Base-by-base conservation (phyloP, 352 stramenopile species). In the Globisporangium lucens region DNA sequence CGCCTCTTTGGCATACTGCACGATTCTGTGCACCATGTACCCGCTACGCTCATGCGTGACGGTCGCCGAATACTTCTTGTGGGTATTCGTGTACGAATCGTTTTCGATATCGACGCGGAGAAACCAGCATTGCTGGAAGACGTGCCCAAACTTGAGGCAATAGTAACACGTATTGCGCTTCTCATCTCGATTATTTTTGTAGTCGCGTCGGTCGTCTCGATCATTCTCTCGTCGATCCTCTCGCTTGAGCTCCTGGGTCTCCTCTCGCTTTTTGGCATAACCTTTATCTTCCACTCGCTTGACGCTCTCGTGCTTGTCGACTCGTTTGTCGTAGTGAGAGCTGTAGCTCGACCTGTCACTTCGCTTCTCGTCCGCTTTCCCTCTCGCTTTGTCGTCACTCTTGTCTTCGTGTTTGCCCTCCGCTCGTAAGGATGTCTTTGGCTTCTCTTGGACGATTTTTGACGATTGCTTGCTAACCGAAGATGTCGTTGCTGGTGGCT, bases 91-190 rank as follows among this genome's bases (percentile, higher is more conserved):
- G 46, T 36, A 64, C 61, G 70, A 74, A 9, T 70, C 60, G 38
- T 76, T 80, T 33, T 80, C 67, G 53, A 84, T 82, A 35, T 82
- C 77, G 3, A 71, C 61, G 36, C 76, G 72, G 24, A 84, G 53
- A 51, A 74, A 84, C 77, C 77, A 82, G 61, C 75, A 84, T 20
- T 63, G 57, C 36, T 70, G 75, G 60, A 82, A 72, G 47, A 73
- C 61, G 47, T 84, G 77, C 2, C 75, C 77, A 43, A 76, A 36
- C 69, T 79, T 82, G 13, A 82, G 64, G 33, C 77, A 84, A 33
- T 82, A 84, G 55, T 79, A 84, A 58, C 77, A 84, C 29, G 65
- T 72, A 30, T 71, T 55, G 12, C 43, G 63, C 7, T 76, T 68
- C 12, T 47, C 61, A 22, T 67, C 57, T 3, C 58, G 63, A 60